Evolutionary conservation across 2,329 filamentous ascomycete genomes (phyloP).

Genomic region (Fusarium staphyleae): DNA sequence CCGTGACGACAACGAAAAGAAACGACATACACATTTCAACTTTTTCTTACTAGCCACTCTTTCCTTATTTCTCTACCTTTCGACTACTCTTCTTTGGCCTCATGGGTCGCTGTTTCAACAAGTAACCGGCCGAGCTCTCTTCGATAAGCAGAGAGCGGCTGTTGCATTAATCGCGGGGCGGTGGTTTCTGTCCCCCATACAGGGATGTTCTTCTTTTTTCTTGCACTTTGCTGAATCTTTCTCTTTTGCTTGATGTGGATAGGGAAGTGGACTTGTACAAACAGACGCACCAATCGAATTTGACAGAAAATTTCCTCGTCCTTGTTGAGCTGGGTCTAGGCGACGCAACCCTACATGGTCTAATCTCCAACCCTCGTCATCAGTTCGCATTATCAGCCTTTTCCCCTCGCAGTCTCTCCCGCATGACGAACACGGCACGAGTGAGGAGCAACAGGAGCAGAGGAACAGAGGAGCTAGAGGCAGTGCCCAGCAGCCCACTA

Average conservation of each 20-base stretch:
- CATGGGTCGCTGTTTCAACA: constrained; percentile 8
- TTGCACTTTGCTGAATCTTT: constrained; percentile 13
- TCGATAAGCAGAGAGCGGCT: constrained; percentile 6
- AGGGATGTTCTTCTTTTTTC: constrained; percentile 13
- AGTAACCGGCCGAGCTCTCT: background rate
- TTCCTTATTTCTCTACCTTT: constrained; percentile 17
- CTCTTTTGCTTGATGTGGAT: constrained; percentile 37
- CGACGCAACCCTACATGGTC: constrained; percentile 32
- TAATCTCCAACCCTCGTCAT: constrained; percentile 34
- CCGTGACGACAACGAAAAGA: constrained; percentile 23
- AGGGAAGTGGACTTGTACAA: constrained; percentile 41
- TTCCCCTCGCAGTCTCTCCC: constrained; percentile 9
- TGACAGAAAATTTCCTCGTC: constrained; percentile 29
- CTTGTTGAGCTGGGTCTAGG: constrained; percentile 28
- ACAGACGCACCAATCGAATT: constrained; percentile 43
- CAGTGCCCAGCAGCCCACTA: constrained; percentile 23
- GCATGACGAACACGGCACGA: constrained; percentile 14
- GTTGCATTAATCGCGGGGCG: constrained; percentile 14
- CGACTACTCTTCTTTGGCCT: constrained; percentile 18
- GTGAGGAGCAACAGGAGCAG: background rate
- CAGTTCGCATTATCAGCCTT: constrained; percentile 16
- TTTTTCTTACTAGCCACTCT: constrained; percentile 10
- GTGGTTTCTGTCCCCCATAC: constrained; percentile 11
- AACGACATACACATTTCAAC: constrained; percentile 7
- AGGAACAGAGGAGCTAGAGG: constrained; percentile 27